Evolutionary conservation across 371 early-diverging fungal genomes (phyloP).

Genomic region (Rhizopus delemar): DNA sequence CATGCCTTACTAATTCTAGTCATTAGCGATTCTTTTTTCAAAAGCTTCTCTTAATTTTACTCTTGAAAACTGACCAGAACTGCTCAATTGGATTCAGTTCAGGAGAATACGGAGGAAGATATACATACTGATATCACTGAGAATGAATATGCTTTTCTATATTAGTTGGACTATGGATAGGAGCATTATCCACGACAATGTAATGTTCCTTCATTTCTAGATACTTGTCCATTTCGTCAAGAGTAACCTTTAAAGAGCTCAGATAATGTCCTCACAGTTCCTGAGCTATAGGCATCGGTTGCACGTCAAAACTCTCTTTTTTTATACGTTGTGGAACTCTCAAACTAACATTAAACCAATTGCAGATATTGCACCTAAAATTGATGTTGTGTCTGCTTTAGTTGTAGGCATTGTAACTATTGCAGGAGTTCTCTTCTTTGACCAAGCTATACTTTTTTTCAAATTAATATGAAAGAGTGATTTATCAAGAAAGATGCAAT

Average conservation of each 20-base stretch:
- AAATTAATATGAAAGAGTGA: neutral
- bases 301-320: neutral
- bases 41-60: too few relatives aligned
- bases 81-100: too few relatives aligned
- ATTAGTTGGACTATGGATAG: too few relatives aligned
- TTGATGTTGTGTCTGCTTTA: neutral
- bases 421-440: conserved; percentile 1
- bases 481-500: neutral
- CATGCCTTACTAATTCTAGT: too few relatives aligned
- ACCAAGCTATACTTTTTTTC: neutral
- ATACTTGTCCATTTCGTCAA: neutral
- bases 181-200: too few relatives aligned
- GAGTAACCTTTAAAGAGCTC: conserved; percentile 1
- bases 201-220: too few relatives aligned
- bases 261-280: neutral
- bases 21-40: too few relatives aligned
- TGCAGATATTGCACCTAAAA: conserved; percentile 2
- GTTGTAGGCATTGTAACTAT: conserved; percentile 5
- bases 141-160: too few relatives aligned
- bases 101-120: too few relatives aligned
- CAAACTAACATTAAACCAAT: neutral
- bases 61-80: too few relatives aligned
- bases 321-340: conserved; percentile 7
- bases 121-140: too few relatives aligned
- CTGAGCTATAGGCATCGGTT: neutral